A percentile compares a stretch with the other conserved stretches of the same genome.
Conservation (phyloP, 1,139 yeast species). For the Nakaseomyces kungkrabaensis region DNA sequence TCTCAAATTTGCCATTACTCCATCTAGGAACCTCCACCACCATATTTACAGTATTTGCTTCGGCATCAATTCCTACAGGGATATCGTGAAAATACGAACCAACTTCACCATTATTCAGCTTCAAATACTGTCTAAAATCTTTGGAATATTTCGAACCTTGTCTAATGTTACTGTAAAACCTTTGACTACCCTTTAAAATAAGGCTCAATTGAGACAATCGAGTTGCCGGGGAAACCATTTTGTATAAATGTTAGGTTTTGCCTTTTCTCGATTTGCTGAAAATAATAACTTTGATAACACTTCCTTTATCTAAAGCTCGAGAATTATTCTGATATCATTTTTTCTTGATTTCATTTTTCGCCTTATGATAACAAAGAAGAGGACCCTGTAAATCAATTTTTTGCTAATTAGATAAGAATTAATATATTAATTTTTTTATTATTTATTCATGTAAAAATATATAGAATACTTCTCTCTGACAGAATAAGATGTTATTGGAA, state of each 20-base stretch:
- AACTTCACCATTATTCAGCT: conserved; percentile 37
- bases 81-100: conserved; percentile 85
- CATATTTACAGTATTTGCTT: conserved; percentile 65
- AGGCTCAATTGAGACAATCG: not conserved
- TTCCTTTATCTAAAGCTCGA: too few relatives aligned
- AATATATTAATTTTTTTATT: too few relatives aligned
- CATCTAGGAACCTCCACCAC: conserved; percentile 92
- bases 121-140: conserved; percentile 36
- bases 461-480: too few relatives aligned
- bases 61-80: conserved; percentile 61
- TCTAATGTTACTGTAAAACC: conserved; percentile 21
- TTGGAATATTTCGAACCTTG: conserved; percentile 37
- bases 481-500: too few relatives aligned
- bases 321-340: too few relatives aligned
- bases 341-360: too few relatives aligned
- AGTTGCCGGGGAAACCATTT: not conserved
- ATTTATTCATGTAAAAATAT: too few relatives aligned
- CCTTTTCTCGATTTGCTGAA: not conserved
- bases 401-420: too few relatives aligned
- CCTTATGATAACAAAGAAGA: not conserved
- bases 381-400: not conserved
- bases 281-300: too few relatives aligned
- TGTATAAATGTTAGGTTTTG: not conserved
- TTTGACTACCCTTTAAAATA: not conserved
- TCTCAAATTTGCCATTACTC: conserved; percentile 91